These are phyloP conservation scores for Cryphonectria radicalis DNA, from an alignment of 2,329 filamentous ascomycete species.

Conservation along the genomic window DNA sequence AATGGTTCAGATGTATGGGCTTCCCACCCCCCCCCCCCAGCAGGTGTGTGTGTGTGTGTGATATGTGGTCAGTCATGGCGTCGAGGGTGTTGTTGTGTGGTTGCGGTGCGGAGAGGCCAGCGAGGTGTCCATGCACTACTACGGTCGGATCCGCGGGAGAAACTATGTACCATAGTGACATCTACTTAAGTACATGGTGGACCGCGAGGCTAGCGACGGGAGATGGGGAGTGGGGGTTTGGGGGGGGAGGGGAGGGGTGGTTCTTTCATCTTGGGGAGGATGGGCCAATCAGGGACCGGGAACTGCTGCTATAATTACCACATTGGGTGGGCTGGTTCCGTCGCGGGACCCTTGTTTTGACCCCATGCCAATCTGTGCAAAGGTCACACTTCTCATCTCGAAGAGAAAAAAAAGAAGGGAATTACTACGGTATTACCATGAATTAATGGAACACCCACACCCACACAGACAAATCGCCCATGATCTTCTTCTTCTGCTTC, in stretches of 20 bases:
- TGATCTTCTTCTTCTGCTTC: too few species aligned
- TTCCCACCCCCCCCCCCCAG: too few species aligned
- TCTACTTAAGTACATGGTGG: background rate
- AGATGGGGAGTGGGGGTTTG: background rate
- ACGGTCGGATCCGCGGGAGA: background rate
- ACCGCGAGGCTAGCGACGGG: background rate
- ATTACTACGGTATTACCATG: background rate
- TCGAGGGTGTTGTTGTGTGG: too few species aligned
- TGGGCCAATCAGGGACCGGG: background rate
- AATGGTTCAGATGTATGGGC: too few species aligned
- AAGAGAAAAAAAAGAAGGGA: too few species aligned
- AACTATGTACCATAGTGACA: too few species aligned
- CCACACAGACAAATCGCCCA: too few species aligned
- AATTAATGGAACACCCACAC: too few species aligned
- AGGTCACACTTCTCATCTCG: background rate
- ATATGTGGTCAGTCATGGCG: too few species aligned
- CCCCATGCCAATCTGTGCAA: background rate
- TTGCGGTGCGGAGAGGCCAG: background rate
- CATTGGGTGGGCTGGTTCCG: background rate
- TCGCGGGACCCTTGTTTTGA: background rate
- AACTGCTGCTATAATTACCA: constrained; percentile 15
- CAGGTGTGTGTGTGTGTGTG: too few species aligned
- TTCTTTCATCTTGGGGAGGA: background rate
- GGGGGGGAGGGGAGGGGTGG: too few species aligned
- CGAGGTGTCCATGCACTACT: background rate